phyloP scores from a whole-genome alignment of 2,329 filamentous ascomycete species.

The Lecanicillium sp. region DNA sequence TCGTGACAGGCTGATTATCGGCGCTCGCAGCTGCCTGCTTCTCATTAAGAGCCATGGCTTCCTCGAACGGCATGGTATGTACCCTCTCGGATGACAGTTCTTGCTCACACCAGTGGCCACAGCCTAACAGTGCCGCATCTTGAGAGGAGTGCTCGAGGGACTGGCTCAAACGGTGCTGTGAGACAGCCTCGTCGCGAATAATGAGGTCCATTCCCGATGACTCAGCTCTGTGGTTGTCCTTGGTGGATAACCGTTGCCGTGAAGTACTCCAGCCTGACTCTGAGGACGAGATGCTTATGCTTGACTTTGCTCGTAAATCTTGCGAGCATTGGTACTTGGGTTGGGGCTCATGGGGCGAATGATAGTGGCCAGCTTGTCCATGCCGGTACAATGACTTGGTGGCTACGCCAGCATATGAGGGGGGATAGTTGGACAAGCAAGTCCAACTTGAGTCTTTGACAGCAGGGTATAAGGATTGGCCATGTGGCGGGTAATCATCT shows the following conservation, averaged over 20 bases:
- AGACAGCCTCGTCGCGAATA: background rate
- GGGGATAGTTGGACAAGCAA: background rate
- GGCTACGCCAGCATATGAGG: background rate
- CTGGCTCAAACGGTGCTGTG: background rate
- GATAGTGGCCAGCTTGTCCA: background rate
- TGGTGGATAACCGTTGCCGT: background rate
- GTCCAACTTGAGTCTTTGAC: background rate
- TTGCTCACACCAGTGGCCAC: background rate
- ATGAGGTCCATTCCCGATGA: slow-evolving; percentile 1
- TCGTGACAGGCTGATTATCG: too few relatives aligned
- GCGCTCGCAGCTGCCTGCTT: background rate
- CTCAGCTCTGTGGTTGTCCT: background rate
- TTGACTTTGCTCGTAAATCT: background rate
- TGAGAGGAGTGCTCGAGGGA: background rate
- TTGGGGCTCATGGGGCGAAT: background rate
- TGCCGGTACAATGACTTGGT: background rate
- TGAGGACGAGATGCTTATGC: slow-evolving; percentile 2
- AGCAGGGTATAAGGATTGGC: background rate
- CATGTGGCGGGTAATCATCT: background rate
- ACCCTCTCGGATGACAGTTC: background rate
- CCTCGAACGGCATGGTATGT: background rate
- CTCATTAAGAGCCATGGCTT: background rate
- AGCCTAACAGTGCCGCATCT: slow-evolving; percentile 1
- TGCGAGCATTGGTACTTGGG: background rate
- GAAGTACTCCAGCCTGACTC: slow-evolving; percentile 2